A percentile compares a stretch with the other conserved stretches of the same genome.
phyloP scores from a whole-genome alignment of 2,329 filamentous ascomycete genomes.

The Aspergillus carbonarius region DNA sequence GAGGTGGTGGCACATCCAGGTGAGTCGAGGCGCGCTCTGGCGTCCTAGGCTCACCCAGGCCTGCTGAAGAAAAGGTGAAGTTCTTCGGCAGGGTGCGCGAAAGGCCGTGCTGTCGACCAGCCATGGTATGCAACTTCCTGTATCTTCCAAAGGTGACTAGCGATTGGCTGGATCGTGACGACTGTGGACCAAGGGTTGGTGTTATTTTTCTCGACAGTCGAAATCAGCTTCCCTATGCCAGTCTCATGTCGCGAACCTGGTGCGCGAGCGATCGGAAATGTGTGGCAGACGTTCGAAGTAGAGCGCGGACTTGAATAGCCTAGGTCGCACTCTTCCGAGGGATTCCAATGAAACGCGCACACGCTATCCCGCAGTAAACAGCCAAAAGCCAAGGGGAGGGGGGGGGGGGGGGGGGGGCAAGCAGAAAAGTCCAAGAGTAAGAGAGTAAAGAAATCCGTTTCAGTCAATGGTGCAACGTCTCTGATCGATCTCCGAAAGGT shows the following conservation, averaged over 20 bases:
- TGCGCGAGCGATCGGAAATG: neutral
- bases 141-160: conserved; percentile 3
- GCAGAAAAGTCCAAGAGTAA: neutral
- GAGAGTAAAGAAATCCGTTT: conserved; percentile 5
- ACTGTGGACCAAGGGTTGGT: neutral
- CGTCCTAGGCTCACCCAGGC: conserved; percentile 38
- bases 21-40: conserved; percentile 42
- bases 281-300: neutral
- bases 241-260: conserved; percentile 16
- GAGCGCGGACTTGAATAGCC: conserved; percentile 1
- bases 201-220: conserved; percentile 8
- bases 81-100: conserved; percentile 50
- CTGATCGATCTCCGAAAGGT: conserved; percentile 3
- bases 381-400: neutral
- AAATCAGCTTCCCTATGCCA: conserved; percentile 10
- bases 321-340: conserved; percentile 4
- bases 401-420: neutral
- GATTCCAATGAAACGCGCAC: conserved; percentile 9
- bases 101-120: conserved; percentile 39
- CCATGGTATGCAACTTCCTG: conserved; percentile 30
- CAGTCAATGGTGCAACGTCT: conserved; percentile 12
- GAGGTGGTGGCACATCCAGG: conserved; percentile 45
- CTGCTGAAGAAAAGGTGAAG: conserved; percentile 43
- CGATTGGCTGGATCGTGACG: neutral
- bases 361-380: neutral